These are phyloP conservation scores for Ensete ventricosum DNA, from an alignment of 176 grass and related monocot species.

Conservation along the genomic window DNA sequence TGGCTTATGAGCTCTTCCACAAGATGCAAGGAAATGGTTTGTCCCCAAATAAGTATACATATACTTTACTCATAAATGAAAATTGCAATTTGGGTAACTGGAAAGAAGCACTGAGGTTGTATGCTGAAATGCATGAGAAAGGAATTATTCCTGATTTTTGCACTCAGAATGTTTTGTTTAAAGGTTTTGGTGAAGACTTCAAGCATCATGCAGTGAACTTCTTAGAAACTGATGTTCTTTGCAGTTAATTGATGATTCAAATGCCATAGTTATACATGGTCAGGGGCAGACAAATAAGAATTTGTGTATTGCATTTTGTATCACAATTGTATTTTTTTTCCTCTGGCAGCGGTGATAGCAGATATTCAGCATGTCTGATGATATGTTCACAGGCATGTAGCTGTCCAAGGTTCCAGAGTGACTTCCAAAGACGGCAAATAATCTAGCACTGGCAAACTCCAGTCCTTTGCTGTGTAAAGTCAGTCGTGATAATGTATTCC, in stretches of 20 bases:
- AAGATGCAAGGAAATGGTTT: conserved; percentile 50
- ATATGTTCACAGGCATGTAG: neutral
- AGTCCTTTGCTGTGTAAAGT: neutral
- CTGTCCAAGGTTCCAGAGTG: neutral
- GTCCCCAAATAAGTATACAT: conserved; percentile 61
- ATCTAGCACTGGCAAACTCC: neutral
- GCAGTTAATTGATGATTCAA: conserved; percentile 24
- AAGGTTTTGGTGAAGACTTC: conserved; percentile 47
- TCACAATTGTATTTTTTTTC: neutral
- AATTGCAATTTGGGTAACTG: conserved; percentile 47
- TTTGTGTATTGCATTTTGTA: neutral
- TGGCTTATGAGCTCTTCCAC: conserved; percentile 53
- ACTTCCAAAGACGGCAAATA: neutral
- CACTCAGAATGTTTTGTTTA: conserved; percentile 46
- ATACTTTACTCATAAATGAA: conserved; percentile 55
- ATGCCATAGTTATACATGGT: neutral
- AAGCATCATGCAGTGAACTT: conserved; percentile 39
- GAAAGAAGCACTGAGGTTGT: conserved; percentile 49
- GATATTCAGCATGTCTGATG: neutral
- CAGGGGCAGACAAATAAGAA: neutral
- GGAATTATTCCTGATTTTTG: conserved; percentile 44
- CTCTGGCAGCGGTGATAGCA: neutral
- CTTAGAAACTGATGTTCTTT: conserved; percentile 66
- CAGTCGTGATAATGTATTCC: neutral
- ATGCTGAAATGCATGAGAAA: conserved; percentile 61